Base-by-base conservation (phyloP, 176 grass and related monocot genomes). In the Oryza glaberrima region DNA sequence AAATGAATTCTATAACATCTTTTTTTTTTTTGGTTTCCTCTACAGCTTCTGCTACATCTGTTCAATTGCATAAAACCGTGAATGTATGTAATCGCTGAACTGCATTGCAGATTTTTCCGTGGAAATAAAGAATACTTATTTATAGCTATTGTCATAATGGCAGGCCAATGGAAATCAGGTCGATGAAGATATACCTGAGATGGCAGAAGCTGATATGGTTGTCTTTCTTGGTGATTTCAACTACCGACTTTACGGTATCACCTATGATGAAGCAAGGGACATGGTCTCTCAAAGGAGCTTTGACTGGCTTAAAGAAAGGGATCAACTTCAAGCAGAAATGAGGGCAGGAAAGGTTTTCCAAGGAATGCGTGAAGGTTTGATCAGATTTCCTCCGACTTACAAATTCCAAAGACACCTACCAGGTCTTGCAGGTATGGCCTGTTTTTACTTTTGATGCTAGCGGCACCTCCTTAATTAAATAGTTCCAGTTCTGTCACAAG, bases 211-310 rank as follows among this genome's bases (percentile, higher is more conserved):
- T 30, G 95, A 98, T 72, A 92, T 98, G 92, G 81, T 98, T 41
- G 92, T 98, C 64, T 95, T 98, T 86, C 93, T 98, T 91, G 95
- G 95, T 81, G 95, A 98, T 88, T 95, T 98, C 77, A 98, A 98
- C 83, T 98, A 98, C 78, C 88, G 95, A 70, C 95, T 98, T 86
- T 44, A 92, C 48, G 88, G 91, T 63, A 85, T 98, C 87, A 93
- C 91, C 71, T 98, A 98, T 80, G 95, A 95, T 36, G 95, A 95
- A 84, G 95, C 95, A 67, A 91, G 95, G 69, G 95, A 98, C 84
- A 98, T 98, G 95, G 81, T 98, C 70, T 98, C 91, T 0, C 95
- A 98, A 73, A 90, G 95, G 78, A 95, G 95, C 71, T 98, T 98
- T 70, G 95, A 98, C 56, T 98, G 95, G 95, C 91, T 98, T 86